Evolutionary conservation across 1,139 yeast species (phyloP).

Genomic region (Casaregolazyma suthepensis): DNA sequence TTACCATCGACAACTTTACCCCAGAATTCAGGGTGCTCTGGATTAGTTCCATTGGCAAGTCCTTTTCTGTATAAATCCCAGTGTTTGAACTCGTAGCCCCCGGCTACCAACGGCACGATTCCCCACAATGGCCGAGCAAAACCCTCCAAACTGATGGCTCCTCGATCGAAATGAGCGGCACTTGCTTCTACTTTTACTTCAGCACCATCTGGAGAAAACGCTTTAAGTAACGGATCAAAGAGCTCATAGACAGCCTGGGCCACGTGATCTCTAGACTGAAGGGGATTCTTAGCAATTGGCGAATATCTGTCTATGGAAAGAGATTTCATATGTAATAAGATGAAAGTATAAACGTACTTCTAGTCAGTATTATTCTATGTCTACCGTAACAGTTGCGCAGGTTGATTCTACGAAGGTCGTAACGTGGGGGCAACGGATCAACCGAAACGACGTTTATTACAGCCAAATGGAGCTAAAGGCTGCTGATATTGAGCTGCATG

Average conservation of each 20-base stretch:
- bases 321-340: neutral
- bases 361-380: neutral
- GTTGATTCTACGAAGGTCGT: neutral
- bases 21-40: constrained; percentile 30
- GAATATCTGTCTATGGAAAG: neutral
- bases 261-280: constrained; percentile 18
- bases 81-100: constrained; percentile 28
- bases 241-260: constrained; percentile 16
- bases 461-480: neutral
- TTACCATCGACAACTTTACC: constrained; percentile 23
- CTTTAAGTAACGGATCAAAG: constrained; percentile 19
- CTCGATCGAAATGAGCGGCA: constrained; percentile 24
- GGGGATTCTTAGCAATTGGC: constrained; percentile 14
- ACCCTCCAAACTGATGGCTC: constrained; percentile 29
- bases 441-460: neutral
- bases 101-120: constrained; percentile 26
- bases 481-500: neutral
- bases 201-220: constrained; percentile 20
- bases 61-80: constrained; percentile 24
- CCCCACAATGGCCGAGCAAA: constrained; percentile 32
- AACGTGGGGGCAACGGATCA: neutral
- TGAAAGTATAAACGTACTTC: neutral
- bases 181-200: constrained; percentile 19
- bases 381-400: neutral
- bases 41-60: constrained; percentile 29